These are phyloP conservation scores for Myxozyma vanderwaltii DNA, from an alignment of 805 yeast genomes.

Conservation along the genomic window DNA sequence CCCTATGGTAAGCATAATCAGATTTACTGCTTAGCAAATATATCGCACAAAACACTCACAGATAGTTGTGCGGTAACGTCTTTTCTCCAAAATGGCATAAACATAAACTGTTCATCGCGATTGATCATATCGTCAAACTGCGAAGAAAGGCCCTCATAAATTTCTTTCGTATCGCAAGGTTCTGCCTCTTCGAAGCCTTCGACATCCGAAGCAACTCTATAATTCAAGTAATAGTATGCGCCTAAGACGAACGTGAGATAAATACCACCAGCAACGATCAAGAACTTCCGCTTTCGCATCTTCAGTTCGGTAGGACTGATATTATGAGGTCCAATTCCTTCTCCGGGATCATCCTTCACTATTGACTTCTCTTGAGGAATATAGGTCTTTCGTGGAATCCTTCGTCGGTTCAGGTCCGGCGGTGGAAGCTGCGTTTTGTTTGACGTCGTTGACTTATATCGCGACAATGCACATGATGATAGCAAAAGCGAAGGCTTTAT, in stretches of 20 bases:
- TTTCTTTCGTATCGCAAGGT: constrained; percentile 76
- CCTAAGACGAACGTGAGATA: constrained; percentile 24
- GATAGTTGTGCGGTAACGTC: constrained; percentile 45
- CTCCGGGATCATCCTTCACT: background rate
- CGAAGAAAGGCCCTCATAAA: constrained; percentile 75
- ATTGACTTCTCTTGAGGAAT: background rate
- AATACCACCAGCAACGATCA: constrained; percentile 16
- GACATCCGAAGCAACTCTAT: constrained; percentile 12
- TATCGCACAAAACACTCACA: constrained; percentile 10
- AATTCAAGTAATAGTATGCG: constrained; percentile 22
- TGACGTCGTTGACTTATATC: background rate
- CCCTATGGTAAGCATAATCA: constrained; percentile 80
- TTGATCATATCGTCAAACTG: constrained; percentile 81
- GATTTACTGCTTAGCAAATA: constrained; percentile 50
- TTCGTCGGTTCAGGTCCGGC: constrained; percentile 16
- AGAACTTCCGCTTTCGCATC: constrained; percentile 24
- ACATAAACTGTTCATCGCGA: constrained; percentile 65
- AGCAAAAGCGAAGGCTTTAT: background rate
- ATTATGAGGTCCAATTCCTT: constrained; percentile 1
- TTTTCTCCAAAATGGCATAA: constrained; percentile 57
- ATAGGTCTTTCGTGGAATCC: background rate
- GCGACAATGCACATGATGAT: background rate
- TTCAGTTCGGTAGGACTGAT: constrained; percentile 12
- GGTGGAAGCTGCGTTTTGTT: constrained; percentile 22
- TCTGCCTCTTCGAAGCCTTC: constrained; percentile 53